Conservation (phyloP, 1,139 yeast genomes). For the Arxiozyma slooffiae region DNA sequence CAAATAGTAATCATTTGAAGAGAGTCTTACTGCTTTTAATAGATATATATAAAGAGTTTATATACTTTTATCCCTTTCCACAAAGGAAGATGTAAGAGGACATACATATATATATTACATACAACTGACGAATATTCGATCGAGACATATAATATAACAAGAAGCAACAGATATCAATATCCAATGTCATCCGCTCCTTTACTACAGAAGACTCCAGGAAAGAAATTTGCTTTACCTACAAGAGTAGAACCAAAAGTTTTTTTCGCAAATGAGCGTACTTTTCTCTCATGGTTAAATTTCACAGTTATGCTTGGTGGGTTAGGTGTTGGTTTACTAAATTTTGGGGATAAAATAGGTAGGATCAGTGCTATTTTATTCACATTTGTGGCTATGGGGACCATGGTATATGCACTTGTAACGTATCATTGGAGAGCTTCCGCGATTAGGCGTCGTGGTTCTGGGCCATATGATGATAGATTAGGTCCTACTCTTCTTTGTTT, state of each 20-base stretch:
- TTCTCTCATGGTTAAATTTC: slow-evolving; percentile 94
- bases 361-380: slow-evolving; percentile 92
- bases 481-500: slow-evolving; percentile 98
- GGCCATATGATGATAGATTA: slow-evolving; percentile 95
- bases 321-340: slow-evolving; percentile 89
- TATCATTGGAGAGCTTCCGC: slow-evolving; percentile 99
- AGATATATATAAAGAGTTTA: too few relatives aligned
- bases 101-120: too few relatives aligned
- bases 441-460: slow-evolving; percentile 91
- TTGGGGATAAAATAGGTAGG: slow-evolving; percentile 90
- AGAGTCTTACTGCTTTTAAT: too few relatives aligned
- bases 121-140: not conserved
- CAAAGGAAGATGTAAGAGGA: too few relatives aligned
- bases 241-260: slow-evolving; percentile 97
- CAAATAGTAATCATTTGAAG: too few relatives aligned
- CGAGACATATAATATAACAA: not conserved
- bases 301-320: slow-evolving; percentile 94
- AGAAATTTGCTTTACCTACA: slow-evolving; percentile 94
- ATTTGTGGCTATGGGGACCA: slow-evolving; percentile 89
- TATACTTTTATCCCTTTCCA: too few relatives aligned
- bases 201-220: slow-evolving; percentile 57
- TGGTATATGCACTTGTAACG: slow-evolving; percentile 89
- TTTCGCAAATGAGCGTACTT: slow-evolving; percentile 97
- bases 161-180: not conserved
- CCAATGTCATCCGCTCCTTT: slow-evolving; percentile 45